Base-by-base conservation (phyloP, 1,284 basidiomycete species). In the Cryptococcus neoformans region DNA sequence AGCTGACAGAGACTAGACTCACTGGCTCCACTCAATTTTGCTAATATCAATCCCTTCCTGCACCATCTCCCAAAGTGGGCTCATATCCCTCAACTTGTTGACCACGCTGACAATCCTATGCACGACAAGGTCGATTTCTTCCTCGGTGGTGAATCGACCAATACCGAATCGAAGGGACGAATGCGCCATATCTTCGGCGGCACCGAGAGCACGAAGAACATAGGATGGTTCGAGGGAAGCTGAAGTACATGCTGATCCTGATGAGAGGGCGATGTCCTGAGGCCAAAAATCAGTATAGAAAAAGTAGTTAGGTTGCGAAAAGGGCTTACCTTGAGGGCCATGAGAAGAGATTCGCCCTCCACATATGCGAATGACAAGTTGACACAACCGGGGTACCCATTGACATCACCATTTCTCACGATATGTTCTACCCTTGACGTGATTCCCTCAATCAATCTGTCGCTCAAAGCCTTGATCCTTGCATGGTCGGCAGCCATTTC, bases 211-310 rank as follows among this genome's bases (percentile, higher is more conserved):
- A 58, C 96, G 88, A 35, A 99, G 85, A 10, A 99, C 96, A 74
- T 99, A 99, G 39, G 93, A 97, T 6, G 96, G 96, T 78, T 99
- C 96, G 53, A 99, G 83, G 12, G 95, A 98, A 2, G 96, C 96
- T 0, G 94, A 98, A 12, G 96, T 99, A 72, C 96, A 99, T 9
- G 96, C 96, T 68, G 92, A 96, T 50, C 96, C 96, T 1, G 95
- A 98, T 11, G 95, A 98, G 39, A 99, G 83, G 4, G 96, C 96
- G 59, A 99, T 89, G 72, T 99, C 92, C 88, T 92, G 65, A 1
- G 35, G 36, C 46, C 38, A 14, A 9, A 28, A 10, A 46, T 54
- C 36, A 55, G 49, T 34, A 11, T 12, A 8, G 6, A 36, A 0
- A 11, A 45, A 40, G 17, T 28, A 28, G 46, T 9, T 39, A 16